A percentile compares a stretch with the other conserved stretches of the same genome.
phyloP scores from a whole-genome alignment of 1,284 basidiomycete genomes.

The Golubevia sp. region DNA sequence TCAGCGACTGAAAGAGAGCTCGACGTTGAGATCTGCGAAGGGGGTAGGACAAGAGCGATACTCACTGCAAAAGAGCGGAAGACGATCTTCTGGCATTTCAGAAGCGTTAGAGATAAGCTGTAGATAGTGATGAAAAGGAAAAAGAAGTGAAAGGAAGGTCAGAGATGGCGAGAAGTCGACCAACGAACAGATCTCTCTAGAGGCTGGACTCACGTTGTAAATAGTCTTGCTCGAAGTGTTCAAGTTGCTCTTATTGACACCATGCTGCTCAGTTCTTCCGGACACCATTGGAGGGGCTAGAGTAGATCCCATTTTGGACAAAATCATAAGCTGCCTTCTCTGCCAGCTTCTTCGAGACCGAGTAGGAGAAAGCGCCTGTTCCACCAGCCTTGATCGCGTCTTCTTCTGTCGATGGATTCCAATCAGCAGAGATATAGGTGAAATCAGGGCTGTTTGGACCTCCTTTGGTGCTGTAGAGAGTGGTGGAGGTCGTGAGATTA shows the following conservation, averaged over 20 bases:
- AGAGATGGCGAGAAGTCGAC: too few species aligned
- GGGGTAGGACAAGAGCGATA: too few species aligned
- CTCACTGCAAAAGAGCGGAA: constrained; percentile 41
- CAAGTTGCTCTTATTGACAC: constrained; percentile 28
- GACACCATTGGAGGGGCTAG: constrained; percentile 54
- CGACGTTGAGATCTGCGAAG: background rate
- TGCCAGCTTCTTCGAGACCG: constrained; percentile 45
- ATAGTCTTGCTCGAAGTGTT: constrained; percentile 47
- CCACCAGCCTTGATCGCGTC: constrained; percentile 36
- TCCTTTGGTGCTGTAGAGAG: constrained; percentile 16
- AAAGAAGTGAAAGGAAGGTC: too few species aligned
- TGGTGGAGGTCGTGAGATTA: background rate
- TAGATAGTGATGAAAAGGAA: too few species aligned
- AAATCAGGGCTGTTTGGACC: constrained; percentile 43
- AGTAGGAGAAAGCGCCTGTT: constrained; percentile 42
- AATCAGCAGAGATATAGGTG: constrained; percentile 36
- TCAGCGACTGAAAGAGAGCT: too few species aligned
- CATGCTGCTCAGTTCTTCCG: constrained; percentile 36
- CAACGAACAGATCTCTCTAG: too few species aligned
- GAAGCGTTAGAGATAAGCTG: constrained; percentile 21
- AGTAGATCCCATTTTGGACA: constrained; percentile 27
- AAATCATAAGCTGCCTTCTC: constrained; percentile 52
- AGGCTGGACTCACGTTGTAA: constrained; percentile 16
- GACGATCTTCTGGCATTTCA: constrained; percentile 34
- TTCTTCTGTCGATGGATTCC: constrained; percentile 39